These are phyloP conservation scores for Ophiocordyceps unilateralis DNA, from an alignment of 2,329 filamentous ascomycete species.

Conservation along the genomic window DNA sequence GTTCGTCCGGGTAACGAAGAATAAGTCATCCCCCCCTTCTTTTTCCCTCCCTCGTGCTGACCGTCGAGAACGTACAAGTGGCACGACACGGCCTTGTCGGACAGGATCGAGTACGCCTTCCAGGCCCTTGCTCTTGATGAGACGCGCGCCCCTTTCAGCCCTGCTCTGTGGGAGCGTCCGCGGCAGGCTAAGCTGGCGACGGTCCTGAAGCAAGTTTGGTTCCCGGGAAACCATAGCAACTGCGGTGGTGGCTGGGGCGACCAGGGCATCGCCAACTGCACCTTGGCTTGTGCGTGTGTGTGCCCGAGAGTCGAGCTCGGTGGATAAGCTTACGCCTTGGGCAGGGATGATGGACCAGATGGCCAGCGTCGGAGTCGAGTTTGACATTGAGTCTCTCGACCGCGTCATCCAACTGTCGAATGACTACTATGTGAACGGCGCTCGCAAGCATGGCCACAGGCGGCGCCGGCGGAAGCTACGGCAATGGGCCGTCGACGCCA, in stretches of 20 bases:
- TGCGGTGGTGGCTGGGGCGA: conserved; percentile 51
- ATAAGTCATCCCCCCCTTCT: conserved; percentile 18
- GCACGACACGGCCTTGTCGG: conserved; percentile 34
- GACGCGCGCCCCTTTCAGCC: conserved; percentile 33
- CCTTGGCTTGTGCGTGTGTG: conserved; percentile 19
- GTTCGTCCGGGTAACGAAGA: conserved; percentile 25
- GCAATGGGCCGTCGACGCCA: conserved; percentile 29
- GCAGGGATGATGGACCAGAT: conserved; percentile 42
- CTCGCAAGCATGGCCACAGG: background rate
- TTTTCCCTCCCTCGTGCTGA: background rate
- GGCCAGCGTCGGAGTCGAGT: conserved; percentile 31
- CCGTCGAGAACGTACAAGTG: conserved; percentile 25
- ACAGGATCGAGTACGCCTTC: conserved; percentile 37
- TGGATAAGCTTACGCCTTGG: background rate
- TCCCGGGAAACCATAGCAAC: conserved; percentile 55
- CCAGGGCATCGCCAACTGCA: conserved; percentile 24
- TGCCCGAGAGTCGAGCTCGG: background rate
- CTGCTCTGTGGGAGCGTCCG: conserved; percentile 34
- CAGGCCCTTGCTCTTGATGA: conserved; percentile 43
- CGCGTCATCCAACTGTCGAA: conserved; percentile 20
- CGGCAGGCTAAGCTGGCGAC: conserved; percentile 19
- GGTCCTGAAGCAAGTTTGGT: conserved; percentile 40
- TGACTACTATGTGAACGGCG: conserved; percentile 12
- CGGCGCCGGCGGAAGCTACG: conserved; percentile 1
- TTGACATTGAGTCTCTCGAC: conserved; percentile 22